Percentiles rank a stretch among this genome's conserved stretches.
phyloP scores from a whole-genome alignment of 441 rosid species.

The Kokia cookei region DNA sequence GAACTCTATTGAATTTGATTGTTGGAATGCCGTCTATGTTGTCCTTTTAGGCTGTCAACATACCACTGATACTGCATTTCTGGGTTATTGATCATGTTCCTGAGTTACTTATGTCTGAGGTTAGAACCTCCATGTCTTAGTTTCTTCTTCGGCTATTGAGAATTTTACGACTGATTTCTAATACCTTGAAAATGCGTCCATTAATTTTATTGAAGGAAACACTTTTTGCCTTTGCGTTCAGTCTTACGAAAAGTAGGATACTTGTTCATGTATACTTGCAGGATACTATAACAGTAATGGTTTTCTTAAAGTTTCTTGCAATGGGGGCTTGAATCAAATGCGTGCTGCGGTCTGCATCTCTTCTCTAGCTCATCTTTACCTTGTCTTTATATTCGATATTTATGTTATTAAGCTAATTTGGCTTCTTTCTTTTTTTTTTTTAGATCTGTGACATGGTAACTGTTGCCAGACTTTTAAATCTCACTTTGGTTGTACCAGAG shows the following conservation, averaged over 20 bases:
- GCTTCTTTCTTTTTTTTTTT: background rate
- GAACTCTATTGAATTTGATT: background rate
- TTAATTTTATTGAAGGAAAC: background rate
- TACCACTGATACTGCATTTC: background rate
- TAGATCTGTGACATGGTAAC: slow-evolving; percentile 99
- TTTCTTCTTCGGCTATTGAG: background rate
- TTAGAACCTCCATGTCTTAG: background rate
- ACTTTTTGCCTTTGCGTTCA: slow-evolving; percentile 1
- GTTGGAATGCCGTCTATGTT: background rate
- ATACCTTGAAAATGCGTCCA: background rate
- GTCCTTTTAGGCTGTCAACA: background rate
- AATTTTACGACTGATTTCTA: background rate
- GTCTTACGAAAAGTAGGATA: slow-evolving; percentile 4
- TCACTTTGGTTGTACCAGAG: slow-evolving; percentile 92
- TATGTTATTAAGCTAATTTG: slow-evolving; percentile 10
- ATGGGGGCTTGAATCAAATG: slow-evolving; percentile 99
- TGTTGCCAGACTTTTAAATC: slow-evolving; percentile 84
- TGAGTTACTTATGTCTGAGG: background rate
- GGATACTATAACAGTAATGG: slow-evolving; percentile 91
- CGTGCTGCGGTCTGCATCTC: slow-evolving; percentile 82
- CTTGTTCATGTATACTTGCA: slow-evolving; percentile 24
- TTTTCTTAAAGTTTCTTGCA: slow-evolving; percentile 80
- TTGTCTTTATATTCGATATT: background rate
- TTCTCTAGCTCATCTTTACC: slow-evolving; percentile 12
- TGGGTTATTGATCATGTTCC: background rate